Percentiles rank a stretch among this genome's conserved stretches.
These are phyloP conservation scores for Solanum sejunctum DNA, from an alignment of 257 asterid genomes.

Conservation along the genomic window DNA sequence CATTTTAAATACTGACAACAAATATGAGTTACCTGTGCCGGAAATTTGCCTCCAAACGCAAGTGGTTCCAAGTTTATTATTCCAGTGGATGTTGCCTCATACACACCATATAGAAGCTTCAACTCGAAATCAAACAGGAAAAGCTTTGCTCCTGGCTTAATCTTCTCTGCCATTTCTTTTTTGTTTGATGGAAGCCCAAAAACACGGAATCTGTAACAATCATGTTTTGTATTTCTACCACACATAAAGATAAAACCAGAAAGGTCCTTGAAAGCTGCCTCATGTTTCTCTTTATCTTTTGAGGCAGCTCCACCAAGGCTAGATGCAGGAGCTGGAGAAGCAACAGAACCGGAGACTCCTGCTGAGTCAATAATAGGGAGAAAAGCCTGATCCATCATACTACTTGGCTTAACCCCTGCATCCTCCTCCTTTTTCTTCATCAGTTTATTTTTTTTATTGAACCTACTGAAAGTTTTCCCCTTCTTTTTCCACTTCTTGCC, in stretches of 20 bases:
- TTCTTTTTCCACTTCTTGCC: constrained; percentile 13
- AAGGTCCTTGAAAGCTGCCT: constrained; percentile 7
- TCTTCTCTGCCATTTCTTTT: constrained; percentile 37
- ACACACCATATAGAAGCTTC: constrained; percentile 65
- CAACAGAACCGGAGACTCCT: constrained; percentile 1
- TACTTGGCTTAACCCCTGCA: not conserved
- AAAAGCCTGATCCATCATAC: not conserved
- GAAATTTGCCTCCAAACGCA: constrained; percentile 67
- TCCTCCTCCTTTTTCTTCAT: constrained; percentile 8
- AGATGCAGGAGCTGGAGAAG: constrained; percentile 7
- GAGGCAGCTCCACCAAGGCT: constrained; percentile 9
- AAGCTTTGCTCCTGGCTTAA: constrained; percentile 56
- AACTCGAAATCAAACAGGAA: constrained; percentile 54
- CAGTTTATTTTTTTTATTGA: not conserved
- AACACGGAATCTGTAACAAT: constrained; percentile 64
- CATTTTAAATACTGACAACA: not conserved
- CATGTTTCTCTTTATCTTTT: constrained; percentile 11
- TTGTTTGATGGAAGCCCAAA: constrained; percentile 58
- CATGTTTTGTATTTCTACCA: constrained; percentile 41
- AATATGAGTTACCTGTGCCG: constrained; percentile 53
- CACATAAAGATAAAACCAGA: constrained; percentile 75
- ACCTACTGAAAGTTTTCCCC: constrained; percentile 7
- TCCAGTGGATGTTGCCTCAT: constrained; percentile 61
- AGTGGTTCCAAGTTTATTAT: constrained; percentile 51
- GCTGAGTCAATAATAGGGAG: not conserved